phyloP scores from a whole-genome alignment of 306 rosid genomes.

The Malus fusca region DNA sequence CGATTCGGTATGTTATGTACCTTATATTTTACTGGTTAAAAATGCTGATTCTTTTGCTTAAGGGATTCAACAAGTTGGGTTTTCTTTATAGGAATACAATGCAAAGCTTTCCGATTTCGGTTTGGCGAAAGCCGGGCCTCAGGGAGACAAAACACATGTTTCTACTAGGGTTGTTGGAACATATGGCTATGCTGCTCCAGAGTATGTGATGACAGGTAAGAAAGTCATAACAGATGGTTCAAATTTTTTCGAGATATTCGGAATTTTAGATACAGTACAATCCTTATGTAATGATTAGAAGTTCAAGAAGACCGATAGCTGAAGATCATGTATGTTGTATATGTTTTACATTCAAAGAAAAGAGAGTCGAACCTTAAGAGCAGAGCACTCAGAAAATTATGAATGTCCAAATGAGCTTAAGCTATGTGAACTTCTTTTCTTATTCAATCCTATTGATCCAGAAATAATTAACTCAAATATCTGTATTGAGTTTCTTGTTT shows the following conservation, averaged over 20 bases:
- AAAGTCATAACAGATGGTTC: conserved; percentile 8
- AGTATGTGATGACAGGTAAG: conserved; percentile 95
- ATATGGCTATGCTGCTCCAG: conserved; percentile 96
- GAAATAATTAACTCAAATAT: neutral
- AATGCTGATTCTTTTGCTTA: neutral
- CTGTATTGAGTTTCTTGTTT: neutral
- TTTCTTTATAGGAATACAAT: conserved; percentile 62
- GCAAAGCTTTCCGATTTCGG: conserved; percentile 99
- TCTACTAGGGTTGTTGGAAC: conserved; percentile 97
- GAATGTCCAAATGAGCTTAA: neutral
- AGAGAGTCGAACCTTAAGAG: neutral
- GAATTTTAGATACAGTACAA: neutral
- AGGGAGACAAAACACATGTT: conserved; percentile 96
- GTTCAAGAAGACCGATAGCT: neutral
- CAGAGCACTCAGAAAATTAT: neutral
- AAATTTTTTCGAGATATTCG: conserved; percentile 2
- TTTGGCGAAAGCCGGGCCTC: conserved; percentile 96
- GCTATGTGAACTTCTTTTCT: neutral
- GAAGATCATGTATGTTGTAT: neutral
- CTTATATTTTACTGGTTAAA: neutral
- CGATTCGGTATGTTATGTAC: conserved; percentile 57
- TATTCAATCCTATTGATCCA: neutral
- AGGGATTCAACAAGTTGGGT: conserved; percentile 8
- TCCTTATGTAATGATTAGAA: neutral
- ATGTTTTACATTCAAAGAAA: neutral